These are phyloP conservation scores for Meira miltonrushii DNA, from an alignment of 1,284 basidiomycete species.

Conservation along the genomic window DNA sequence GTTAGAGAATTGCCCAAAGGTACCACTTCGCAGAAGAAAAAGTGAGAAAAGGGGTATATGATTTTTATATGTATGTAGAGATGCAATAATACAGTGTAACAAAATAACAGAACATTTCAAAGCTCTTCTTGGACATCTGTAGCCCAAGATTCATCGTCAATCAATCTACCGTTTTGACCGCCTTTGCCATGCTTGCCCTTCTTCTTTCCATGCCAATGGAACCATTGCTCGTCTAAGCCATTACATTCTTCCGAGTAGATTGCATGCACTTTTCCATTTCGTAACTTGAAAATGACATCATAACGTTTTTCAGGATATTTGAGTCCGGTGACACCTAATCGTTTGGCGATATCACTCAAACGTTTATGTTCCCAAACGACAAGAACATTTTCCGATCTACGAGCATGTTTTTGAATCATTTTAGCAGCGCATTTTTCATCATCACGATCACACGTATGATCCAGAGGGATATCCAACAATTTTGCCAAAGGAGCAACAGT, in stretches of 20 bases:
- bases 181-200: conserved; percentile 9
- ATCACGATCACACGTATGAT: conserved; percentile 18
- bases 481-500: conserved; percentile 16
- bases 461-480: conserved; percentile 5
- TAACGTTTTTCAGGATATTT: conserved; percentile 12
- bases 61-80: conserved; percentile 1
- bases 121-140: not conserved
- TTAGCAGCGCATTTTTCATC: conserved; percentile 9
- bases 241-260: conserved; percentile 16
- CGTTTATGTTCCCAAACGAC: conserved; percentile 17
- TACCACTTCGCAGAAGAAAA: conserved; percentile 61
- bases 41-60: conserved; percentile 7
- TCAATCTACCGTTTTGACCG: conserved; percentile 1
- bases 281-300: conserved; percentile 17
- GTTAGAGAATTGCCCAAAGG: conserved; percentile 69
- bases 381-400: conserved; percentile 12
- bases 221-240: conserved; percentile 13
- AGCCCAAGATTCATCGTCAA: conserved; percentile 17
- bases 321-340: conserved; percentile 14
- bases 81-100: conserved; percentile 1
- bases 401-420: conserved; percentile 1
- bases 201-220: conserved; percentile 15
- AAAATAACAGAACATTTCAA: not conserved
- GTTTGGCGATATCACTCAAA: conserved; percentile 13
- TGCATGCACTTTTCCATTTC: conserved; percentile 9